phyloP scores from a whole-genome alignment of 495 filamentous ascomycete species.

The Penicillium ochrochloron region DNA sequence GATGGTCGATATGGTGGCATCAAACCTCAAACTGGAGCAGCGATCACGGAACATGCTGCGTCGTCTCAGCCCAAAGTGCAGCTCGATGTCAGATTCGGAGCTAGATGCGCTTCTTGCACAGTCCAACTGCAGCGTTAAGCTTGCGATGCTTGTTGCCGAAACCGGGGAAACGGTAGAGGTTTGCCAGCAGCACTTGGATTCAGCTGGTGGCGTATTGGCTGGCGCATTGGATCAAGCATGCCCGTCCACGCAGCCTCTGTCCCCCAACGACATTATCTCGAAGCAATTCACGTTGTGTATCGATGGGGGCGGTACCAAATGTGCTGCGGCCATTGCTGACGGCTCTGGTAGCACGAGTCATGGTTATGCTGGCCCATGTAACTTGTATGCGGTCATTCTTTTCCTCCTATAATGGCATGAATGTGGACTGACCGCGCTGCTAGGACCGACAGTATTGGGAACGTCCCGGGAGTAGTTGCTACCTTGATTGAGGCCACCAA shows the following conservation, averaged over 20 bases:
- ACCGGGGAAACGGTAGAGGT: constrained; percentile 29
- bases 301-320: constrained; percentile 46
- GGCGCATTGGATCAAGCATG: constrained; percentile 25
- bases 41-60: constrained; percentile 43
- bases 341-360: constrained; percentile 18
- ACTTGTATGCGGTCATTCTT: constrained; percentile 31
- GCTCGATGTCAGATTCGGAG: constrained; percentile 25
- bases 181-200: constrained; percentile 24
- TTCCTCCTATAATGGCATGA: background rate
- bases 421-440: background rate
- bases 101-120: constrained; percentile 33
- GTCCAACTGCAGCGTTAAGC: constrained; percentile 40
- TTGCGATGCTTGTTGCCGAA: constrained; percentile 39
- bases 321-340: constrained; percentile 35
- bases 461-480: constrained; percentile 21
- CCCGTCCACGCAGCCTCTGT: background rate
- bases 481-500: constrained; percentile 22
- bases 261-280: background rate
- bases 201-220: constrained; percentile 35
- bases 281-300: constrained; percentile 38
- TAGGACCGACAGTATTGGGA: constrained; percentile 25
- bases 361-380: constrained; percentile 41
- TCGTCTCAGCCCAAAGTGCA: constrained; percentile 30
- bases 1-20: constrained; percentile 48
- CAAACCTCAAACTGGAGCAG: constrained; percentile 44